Conservation (phyloP, 371 early-diverging fungal genomes). For the Mortierella sp. region DNA sequence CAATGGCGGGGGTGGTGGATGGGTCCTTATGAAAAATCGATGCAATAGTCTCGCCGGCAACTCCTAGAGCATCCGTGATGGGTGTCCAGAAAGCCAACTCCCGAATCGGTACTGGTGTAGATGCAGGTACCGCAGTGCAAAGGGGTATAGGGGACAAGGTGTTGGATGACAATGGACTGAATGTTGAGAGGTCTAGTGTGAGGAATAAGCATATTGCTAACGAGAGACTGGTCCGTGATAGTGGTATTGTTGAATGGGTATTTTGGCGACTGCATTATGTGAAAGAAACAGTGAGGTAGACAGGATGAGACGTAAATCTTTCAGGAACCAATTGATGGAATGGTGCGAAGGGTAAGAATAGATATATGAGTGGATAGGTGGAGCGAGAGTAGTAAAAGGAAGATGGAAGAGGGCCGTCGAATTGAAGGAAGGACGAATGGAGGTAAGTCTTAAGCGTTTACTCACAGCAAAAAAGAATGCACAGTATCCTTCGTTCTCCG, state of each 20-base stretch:
- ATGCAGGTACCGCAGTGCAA: slow-evolving; percentile 25
- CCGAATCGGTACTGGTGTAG: not conserved
- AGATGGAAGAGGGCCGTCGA: no score
- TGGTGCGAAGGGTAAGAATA: not conserved
- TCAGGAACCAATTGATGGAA: not conserved
- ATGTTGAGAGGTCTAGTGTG: slow-evolving; percentile 13
- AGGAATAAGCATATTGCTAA: slow-evolving; percentile 21
- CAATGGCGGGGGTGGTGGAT: not conserved
- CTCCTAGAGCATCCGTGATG: slow-evolving; percentile 11
- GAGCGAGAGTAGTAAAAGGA: no score
- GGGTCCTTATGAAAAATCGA: slow-evolving; percentile 9
- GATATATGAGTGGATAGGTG: no score
- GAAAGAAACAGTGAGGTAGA: not conserved
- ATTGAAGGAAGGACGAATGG: no score
- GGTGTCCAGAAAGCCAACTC: slow-evolving; percentile 35
- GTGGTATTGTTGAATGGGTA: not conserved
- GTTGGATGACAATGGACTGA: not conserved
- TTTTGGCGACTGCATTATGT: not conserved
- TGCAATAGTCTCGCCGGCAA: not conserved
- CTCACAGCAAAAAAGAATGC: no score
- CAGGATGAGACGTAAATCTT: not conserved
- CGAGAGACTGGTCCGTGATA: not conserved
- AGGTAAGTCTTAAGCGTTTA: no score
- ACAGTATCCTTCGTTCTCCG: no score
- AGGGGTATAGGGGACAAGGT: not conserved